Base-by-base conservation (phyloP, 306 rosid genomes). In the Urtica urens region DNA sequence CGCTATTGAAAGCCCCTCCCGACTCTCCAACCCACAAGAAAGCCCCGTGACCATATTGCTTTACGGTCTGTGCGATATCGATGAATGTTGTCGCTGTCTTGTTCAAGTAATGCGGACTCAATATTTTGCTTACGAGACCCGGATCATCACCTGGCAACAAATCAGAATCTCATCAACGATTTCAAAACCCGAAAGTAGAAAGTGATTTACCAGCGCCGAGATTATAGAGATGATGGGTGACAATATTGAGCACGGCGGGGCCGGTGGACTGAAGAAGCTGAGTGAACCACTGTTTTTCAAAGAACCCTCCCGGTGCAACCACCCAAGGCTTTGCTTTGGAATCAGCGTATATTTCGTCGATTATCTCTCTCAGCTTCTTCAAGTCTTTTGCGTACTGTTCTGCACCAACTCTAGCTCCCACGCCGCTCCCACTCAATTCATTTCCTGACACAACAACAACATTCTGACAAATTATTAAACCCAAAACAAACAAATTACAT, bases 21-120 rank as follows among this genome's bases (percentile, higher is more conserved):
- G 99, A 74, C 80, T 90, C 99, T 41, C 99, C 96, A 18, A 90
- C 94, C 99, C 99, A 90, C 23, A 86, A 80, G 39, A 72, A 68
- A 52, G 93, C 66, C 95, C 95, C 81, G 35, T 87, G 92, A 13
- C 99, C 95, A 20, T 77, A 26, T 37, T 51, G 64, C 37, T 73
- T 37, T 50, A 82, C 68, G 38, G 79, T 90, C 30, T 64, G 71
- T 23, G 73, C 64, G 53, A 90, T 68, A 49, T 45, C 69, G 53
- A 63, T 42, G 45, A 85, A 85, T 14, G 31, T 49, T 38, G 68
- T 28, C 45, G 78, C 70, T 30, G 78, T 65, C 42, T 15, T 71
- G 76, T 77, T 77, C 59, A 85, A 72, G 59, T 22, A 53, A 58
- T 26, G 29, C 16, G 99, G 99, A 55, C 86, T 72, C 65, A 90